Evolutionary conservation across 208 protist species (phyloP), one percentile per base, ranked within the genome.

Genomic region (Trypanosoma congolense): DNA sequence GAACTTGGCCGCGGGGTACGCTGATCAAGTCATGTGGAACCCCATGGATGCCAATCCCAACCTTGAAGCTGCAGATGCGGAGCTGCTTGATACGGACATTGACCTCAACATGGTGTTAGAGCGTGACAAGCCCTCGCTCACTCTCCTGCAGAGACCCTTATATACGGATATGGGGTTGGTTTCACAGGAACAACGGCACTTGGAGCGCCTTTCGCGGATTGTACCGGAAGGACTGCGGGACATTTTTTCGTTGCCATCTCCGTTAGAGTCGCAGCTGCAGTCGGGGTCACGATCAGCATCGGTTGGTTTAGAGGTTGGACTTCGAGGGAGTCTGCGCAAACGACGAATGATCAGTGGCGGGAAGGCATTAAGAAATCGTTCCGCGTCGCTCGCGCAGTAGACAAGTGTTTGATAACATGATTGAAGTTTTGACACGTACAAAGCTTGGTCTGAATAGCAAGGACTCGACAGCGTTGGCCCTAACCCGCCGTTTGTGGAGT

Each of bases 111-210:
- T 88, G 29, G 67, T 70, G 25, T 69, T 63, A 52, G 71, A 65
- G 53, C 73, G 63, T 51, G 80, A 73, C 68, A 87, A 65, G 28
- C 82, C 78, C 1, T 88, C 82, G 35, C 62, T 90, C 1, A 82
- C 82, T 14, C 73, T 84, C 25, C 62, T 93, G 48, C 81, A 93
- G 65, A 70, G 77, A 14, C 86, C 86, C 2, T 65, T 90, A 10
- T 93, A 93, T 65, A 90, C 86, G 14, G 86, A 93, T 36, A 93
- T 93, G 65, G 81, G 82, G 18, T 55, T 80, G 10, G 73, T 82
- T 21, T 58, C 86, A 25, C 72, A 71, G 53, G 75, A 90, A 51
- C 76, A 90, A 75, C 86, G 86, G 38, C 80, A 93, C 54, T 42
- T 73, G 41, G 74, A 75, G 50, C 86, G 86, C 58, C 56, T 90